phyloP scores from a whole-genome alignment of 129 eudicot species.

The Kitagawia praeruptora region DNA sequence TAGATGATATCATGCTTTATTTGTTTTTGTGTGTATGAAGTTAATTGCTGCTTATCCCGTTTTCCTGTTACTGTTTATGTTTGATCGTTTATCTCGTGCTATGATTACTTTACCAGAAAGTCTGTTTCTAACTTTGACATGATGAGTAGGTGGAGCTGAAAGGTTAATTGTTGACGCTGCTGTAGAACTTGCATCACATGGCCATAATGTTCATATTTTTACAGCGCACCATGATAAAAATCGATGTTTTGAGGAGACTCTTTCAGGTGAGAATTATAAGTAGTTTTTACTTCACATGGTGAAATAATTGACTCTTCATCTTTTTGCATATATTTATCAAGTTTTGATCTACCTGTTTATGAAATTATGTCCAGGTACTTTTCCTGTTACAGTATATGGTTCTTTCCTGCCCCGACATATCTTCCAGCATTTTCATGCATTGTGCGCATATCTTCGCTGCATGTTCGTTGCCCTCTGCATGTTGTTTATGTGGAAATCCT shows the following conservation, averaged over 20 bases:
- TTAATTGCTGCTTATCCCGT: background rate
- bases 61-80: background rate
- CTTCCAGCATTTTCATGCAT: conserved; percentile 85
- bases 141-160: conserved; percentile 86
- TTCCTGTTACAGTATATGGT: conserved; percentile 86
- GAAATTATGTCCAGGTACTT: conserved; percentile 43
- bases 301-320: background rate
- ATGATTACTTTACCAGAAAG: background rate
- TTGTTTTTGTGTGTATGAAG: background rate
- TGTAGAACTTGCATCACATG: conserved; percentile 67
- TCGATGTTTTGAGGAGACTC: conserved; percentile 91
- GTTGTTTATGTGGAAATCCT: conserved; percentile 61
- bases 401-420: conserved; percentile 88
- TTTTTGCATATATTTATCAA: background rate
- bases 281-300: background rate
- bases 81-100: background rate
- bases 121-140: background rate
- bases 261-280: conserved; percentile 39
- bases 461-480: conserved; percentile 84
- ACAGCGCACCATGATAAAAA: conserved; percentile 83
- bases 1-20: background rate
- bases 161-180: conserved; percentile 97
- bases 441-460: conserved; percentile 91
- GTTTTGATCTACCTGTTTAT: background rate
- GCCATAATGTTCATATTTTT: conserved; percentile 79